Evolutionary conservation across 2,329 filamentous ascomycete species (phyloP), one percentile per base, ranked within the genome.

Genomic region (Colletotrichum gloeosporioides): DNA sequence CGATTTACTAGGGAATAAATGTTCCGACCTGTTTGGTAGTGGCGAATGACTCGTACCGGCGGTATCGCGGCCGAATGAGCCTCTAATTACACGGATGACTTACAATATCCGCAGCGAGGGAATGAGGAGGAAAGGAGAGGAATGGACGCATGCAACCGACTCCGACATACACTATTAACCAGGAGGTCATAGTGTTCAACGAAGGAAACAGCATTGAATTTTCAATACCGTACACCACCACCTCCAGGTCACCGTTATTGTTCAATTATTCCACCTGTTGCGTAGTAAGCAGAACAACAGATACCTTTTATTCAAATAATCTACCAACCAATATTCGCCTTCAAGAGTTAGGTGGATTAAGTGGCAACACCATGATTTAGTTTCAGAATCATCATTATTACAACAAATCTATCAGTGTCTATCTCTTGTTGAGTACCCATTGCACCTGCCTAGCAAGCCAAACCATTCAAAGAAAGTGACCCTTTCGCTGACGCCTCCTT

Each of bases 221-320:
- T 18, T 18, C 8, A 0, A 18, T 0, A 22, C 22, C 44, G 1
- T n/a, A 44, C 18, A 18, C 8, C n/a, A 8, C 8, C n/a, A 6
- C 8, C 39, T 44, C 5, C 18, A n/a, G 5, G 18, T 44, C 39
- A 18, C 18, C 18, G 18, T n/a, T n/a, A 44, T n/a, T 10, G 39
- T 44, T 2, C 0, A 44, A 44, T 44, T n/a, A 9, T 44, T 44
- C 4, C 18, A 10, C 1, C 1, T 44, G 18, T n/a, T 44, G 39
- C 39, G 39, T 0, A 44, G 8, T 0, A 2, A 18, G 18, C 18
- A n/a, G n/a, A 44, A n/a, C 39, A n/a, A n/a, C 1, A 44, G 0
- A n/a, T 10, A n/a, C 39, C 9, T 44, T 0, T 16, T 16, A 2
- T 15, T 16, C 15, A 16, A 6, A 1, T 8, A 44, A n/a, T n/a